phyloP scores from a whole-genome alignment of 129 eudicot genomes.

The Deinandra increscens region DNA sequence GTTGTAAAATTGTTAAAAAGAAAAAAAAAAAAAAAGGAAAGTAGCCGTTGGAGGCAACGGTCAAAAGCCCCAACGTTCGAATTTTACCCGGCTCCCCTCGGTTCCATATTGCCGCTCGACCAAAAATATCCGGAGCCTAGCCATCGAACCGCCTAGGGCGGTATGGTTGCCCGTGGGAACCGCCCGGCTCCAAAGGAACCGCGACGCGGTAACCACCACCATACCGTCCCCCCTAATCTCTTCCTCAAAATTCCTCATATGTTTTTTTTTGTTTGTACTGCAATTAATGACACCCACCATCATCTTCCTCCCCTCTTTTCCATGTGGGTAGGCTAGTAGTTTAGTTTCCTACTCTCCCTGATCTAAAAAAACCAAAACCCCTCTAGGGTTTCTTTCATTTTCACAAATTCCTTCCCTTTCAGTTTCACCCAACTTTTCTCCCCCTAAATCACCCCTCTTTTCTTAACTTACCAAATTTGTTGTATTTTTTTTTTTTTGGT shows the following conservation, averaged over 20 bases:
- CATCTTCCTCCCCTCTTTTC: not conserved
- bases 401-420: slow-evolving; percentile 5
- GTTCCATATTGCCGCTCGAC: too few relatives aligned
- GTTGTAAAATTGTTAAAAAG: too few relatives aligned
- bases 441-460: not conserved
- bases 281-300: slow-evolving; percentile 28
- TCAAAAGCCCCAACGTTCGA: too few relatives aligned
- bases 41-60: too few relatives aligned
- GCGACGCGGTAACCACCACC: too few relatives aligned
- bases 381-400: slow-evolving; percentile 35
- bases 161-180: too few relatives aligned
- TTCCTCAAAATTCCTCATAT: slow-evolving; percentile 27
- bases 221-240: too few relatives aligned
- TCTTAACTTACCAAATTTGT: not conserved
- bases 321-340: slow-evolving; percentile 27
- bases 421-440: not conserved
- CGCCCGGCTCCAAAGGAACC: too few relatives aligned
- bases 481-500: slow-evolving; percentile 7
- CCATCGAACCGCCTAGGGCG: too few relatives aligned
- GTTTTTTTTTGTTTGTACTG: slow-evolving; percentile 20
- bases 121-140: too few relatives aligned
- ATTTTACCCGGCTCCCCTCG: too few relatives aligned
- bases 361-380: slow-evolving; percentile 19
- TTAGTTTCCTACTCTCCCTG: not conserved
- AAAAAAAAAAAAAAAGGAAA: too few relatives aligned